A percentile compares a stretch with the other conserved stretches of the same genome.
phyloP scores from a whole-genome alignment of 768 basidiomycete genomes.

The Termitomyces sp. region DNA sequence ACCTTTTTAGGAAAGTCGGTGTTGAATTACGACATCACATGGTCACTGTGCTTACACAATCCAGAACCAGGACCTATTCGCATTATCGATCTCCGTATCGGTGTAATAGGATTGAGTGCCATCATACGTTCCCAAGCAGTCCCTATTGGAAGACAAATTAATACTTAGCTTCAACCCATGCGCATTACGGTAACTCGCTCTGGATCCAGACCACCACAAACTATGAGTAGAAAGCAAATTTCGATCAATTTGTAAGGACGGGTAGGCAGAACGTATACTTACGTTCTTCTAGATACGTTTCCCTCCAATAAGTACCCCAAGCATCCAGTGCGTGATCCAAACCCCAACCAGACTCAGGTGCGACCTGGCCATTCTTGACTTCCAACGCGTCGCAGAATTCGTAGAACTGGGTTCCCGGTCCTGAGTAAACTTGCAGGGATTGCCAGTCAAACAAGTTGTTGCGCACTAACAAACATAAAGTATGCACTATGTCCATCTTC shows the following conservation, averaged over 20 bases:
- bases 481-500: not conserved
- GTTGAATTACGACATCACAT: not conserved
- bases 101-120: conserved; percentile 40
- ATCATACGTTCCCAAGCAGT: conserved; percentile 38
- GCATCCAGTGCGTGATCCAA: conserved; percentile 54
- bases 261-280: conserved; percentile 17
- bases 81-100: conserved; percentile 48
- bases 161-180: not conserved
- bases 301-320: conserved; percentile 56
- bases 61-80: conserved; percentile 64
- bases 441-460: conserved; percentile 70
- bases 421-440: conserved; percentile 43
- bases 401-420: conserved; percentile 42
- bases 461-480: conserved; percentile 32
- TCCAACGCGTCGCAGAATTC: conserved; percentile 64
- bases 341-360: conserved; percentile 53
- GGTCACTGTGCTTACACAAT: conserved; percentile 41
- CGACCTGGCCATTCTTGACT: conserved; percentile 48
- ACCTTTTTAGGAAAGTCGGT: conserved; percentile 29
- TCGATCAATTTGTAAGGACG: not conserved
- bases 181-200: conserved; percentile 33
- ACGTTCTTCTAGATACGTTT: conserved; percentile 39
- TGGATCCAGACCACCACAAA: conserved; percentile 41
- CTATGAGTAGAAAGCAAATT: conserved; percentile 22
- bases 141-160: conserved; percentile 18